These are phyloP conservation scores for Silene conica DNA, from an alignment of 148 eudicot species.

Conservation along the genomic window DNA sequence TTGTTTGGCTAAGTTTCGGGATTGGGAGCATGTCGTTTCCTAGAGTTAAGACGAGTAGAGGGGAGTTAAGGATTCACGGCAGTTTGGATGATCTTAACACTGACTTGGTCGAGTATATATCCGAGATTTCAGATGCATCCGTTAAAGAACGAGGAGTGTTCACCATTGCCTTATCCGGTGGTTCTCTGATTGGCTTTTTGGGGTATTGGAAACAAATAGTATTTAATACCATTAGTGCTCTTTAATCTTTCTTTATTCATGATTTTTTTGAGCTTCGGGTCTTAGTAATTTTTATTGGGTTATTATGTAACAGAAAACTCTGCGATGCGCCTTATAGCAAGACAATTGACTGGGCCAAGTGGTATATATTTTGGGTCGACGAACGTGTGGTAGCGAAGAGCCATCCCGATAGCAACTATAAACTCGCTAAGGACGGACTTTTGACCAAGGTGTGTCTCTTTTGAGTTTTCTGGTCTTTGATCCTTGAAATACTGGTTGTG, in stretches of 20 bases:
- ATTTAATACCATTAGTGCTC: not conserved
- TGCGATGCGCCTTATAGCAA: slow-evolving; percentile 77
- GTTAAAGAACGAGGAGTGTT: slow-evolving; percentile 84
- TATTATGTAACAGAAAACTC: slow-evolving; percentile 51
- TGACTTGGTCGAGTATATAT: slow-evolving; percentile 78
- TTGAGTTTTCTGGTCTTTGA: not conserved
- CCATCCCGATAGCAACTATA: slow-evolving; percentile 83
- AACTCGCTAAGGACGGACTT: slow-evolving; percentile 71
- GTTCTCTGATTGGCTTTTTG: slow-evolving; percentile 73
- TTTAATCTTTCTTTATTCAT: not conserved
- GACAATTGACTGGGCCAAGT: slow-evolving; percentile 87
- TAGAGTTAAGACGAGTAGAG: slow-evolving; percentile 53
- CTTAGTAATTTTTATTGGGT: not conserved
- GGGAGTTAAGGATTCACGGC: slow-evolving; percentile 77
- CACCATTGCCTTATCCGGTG: slow-evolving; percentile 85
- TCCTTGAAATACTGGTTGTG: not conserved
- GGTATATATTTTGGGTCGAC: slow-evolving; percentile 90
- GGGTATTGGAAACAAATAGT: slow-evolving; percentile 36
- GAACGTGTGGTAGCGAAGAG: slow-evolving; percentile 82
- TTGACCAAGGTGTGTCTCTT: slow-evolving; percentile 63
- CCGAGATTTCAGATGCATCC: slow-evolving; percentile 74
- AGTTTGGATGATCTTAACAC: slow-evolving; percentile 63
- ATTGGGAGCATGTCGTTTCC: slow-evolving; percentile 53
- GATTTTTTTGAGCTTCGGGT: not conserved
- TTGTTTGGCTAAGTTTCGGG: slow-evolving; percentile 14